These are phyloP conservation scores for Bipolaris bicolor DNA, from an alignment of 2,329 filamentous ascomycete genomes.

Conservation along the genomic window DNA sequence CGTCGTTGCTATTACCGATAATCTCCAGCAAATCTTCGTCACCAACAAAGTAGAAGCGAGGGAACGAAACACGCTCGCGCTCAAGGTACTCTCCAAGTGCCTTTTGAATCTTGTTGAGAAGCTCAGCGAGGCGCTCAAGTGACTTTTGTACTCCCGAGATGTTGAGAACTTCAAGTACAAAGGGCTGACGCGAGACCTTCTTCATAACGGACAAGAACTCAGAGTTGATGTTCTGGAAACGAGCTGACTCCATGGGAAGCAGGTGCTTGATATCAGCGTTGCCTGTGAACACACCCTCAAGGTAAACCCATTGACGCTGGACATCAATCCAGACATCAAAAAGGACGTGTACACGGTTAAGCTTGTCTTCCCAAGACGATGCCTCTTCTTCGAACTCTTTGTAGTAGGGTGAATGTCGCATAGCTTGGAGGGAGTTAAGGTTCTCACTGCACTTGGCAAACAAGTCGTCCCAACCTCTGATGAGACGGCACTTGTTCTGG, in stretches of 20 bases:
- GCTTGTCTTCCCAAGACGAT: conserved; percentile 94
- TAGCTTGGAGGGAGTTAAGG: conserved; percentile 94
- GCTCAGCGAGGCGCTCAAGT: conserved; percentile 90
- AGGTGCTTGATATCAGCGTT: conserved; percentile 99
- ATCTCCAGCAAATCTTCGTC: conserved; percentile 98
- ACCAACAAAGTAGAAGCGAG: conserved; percentile 98
- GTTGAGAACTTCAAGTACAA: conserved; percentile 92
- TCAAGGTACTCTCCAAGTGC: conserved; percentile 98
- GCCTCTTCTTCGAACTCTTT: conserved; percentile 99
- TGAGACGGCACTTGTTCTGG: conserved; percentile 96
- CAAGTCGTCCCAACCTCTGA: conserved; percentile 96
- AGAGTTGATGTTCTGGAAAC: conserved; percentile 99
- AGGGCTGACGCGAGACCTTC: conserved; percentile 96
- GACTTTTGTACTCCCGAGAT: conserved; percentile 97
- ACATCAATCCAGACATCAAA: conserved; percentile 99
- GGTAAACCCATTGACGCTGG: conserved; percentile 99
- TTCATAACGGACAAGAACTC: conserved; percentile 99
- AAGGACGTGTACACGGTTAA: conserved; percentile 94
- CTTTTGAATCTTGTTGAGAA: conserved; percentile 99
- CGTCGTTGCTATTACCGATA: conserved; percentile 99
- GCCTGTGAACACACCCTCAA: conserved; percentile 97
- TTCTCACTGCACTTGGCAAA: conserved; percentile 99
- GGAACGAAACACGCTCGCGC: conserved; percentile 95
- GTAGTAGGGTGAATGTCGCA: conserved; percentile 99
- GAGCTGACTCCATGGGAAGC: conserved; percentile 91